A percentile compares a stretch with the other conserved stretches of the same genome.
phyloP scores from a whole-genome alignment of 352 stramenopile genomes.

The Elongisporangium undulatum region DNA sequence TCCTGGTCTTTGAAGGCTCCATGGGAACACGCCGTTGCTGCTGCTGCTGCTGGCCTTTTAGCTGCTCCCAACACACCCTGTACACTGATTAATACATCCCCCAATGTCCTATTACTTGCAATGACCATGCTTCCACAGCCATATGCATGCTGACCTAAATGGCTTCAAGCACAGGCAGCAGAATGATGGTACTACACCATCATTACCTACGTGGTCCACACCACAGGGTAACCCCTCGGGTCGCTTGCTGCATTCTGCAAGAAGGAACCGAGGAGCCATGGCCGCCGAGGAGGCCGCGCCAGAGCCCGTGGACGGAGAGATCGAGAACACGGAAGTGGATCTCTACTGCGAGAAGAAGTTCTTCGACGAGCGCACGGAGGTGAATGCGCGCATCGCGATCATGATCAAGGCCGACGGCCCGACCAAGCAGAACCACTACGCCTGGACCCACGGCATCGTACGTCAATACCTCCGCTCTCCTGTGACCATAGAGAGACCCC shows the following conservation, averaged over 20 bases:
- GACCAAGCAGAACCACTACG: background rate
- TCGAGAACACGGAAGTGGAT: slow-evolving; percentile 34
- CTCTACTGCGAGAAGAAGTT: slow-evolving; percentile 43
- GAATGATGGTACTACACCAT: background rate
- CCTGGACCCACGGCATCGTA: background rate
- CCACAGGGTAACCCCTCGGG: background rate
- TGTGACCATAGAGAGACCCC: background rate
- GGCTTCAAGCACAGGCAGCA: background rate
- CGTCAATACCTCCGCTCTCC: background rate
- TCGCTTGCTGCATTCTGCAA: background rate
- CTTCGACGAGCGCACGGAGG: slow-evolving; percentile 58
- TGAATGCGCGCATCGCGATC: slow-evolving; percentile 11
- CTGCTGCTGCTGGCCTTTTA: too few relatives aligned
- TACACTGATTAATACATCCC: too few relatives aligned
- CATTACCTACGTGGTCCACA: background rate
- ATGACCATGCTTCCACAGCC: too few relatives aligned
- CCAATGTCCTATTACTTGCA: too few relatives aligned
- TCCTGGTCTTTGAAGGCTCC: too few relatives aligned
- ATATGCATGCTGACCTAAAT: too few relatives aligned
- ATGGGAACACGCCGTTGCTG: too few relatives aligned
- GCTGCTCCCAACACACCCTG: too few relatives aligned
- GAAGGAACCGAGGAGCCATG: background rate
- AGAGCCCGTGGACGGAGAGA: slow-evolving; percentile 8
- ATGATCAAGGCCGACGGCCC: background rate
- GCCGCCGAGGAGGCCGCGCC: background rate